Base-by-base conservation (phyloP, 2,329 filamentous ascomycete genomes). In the Didymella segeticola region DNA sequence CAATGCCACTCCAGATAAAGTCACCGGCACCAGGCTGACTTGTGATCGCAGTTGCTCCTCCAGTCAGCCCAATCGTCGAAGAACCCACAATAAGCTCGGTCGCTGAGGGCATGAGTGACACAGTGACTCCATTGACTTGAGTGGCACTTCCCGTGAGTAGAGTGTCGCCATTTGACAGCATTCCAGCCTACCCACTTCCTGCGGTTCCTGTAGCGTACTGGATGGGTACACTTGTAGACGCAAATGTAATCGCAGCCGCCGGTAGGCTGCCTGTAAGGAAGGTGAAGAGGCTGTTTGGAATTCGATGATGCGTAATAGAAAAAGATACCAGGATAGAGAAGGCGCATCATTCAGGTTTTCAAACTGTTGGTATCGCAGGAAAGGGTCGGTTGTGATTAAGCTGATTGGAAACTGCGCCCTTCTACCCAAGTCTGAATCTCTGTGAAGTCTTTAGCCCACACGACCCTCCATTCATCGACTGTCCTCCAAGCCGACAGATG, bases 391-490 rank as follows among this genome's bases (percentile, higher is more conserved):
- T 5, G 10, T 10, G 25, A 10, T 26, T 10, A 26, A 26, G 25
- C 10, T 26, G 25, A 26, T 10, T 26, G 25, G 5, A 10, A 5
- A 10, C 10, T 29, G 27, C 10, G 27, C 10, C 14, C 8, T 19
- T 34, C n/a, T 2, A 36, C 7, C 53, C 47, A 56, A 6, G 23
- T n/a, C 19, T 27, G 37, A 8, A 73, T 57, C 43, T 72, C 66
- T 10, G 51, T 19, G 34, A 73, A 70, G 39, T 67, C 60, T n/a
- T 38, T 49, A 3, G 58, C 70, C 70, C 69, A 74, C 10, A 64
- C 68, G 27, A 72, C 43, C 6, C 45, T 31, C 57, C 42, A 50
- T 20, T 56, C 51, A 17, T 62, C 60, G 11, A 31, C 23, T n/a
- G 57, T 11, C 2, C 30, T 27, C 47, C 37, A 56, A 7, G 69